Conservation (phyloP, 2,329 filamentous ascomycete species). For the Cadophora sp. region DNA sequence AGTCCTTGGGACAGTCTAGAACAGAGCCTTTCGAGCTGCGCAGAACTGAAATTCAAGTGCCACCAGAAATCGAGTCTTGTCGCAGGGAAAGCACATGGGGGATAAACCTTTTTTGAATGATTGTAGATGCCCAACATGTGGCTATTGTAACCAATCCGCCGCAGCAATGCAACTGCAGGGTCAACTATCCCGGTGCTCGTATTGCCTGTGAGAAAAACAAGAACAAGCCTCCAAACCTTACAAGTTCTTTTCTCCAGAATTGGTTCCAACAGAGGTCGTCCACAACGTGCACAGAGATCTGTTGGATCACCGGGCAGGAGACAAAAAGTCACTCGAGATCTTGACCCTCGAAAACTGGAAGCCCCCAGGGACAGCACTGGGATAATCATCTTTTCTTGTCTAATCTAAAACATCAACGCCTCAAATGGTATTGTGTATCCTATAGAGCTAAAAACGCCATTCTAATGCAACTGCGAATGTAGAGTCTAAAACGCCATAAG, state of each 20-base stretch:
- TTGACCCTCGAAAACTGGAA: not conserved
- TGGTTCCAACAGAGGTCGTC: not conserved
- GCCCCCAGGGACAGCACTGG: not conserved
- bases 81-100: not conserved
- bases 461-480: not conserved
- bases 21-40: not conserved
- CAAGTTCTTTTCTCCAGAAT: not conserved
- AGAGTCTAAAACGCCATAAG: not conserved
- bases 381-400: not conserved
- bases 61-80: not conserved
- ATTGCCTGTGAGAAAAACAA: not conserved
- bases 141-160: not conserved
- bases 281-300: not conserved
- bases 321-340: not conserved
- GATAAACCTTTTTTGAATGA: not conserved
- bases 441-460: not conserved
- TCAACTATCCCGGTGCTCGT: not conserved
- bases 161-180: not conserved
- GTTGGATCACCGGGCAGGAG: not conserved
- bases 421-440: conserved; percentile 13
- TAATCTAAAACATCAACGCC: conserved; percentile 4
- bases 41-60: not conserved
- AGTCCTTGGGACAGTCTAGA: not conserved
- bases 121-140: not conserved
- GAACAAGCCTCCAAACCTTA: not conserved